Conservation (phyloP, 495 filamentous ascomycete species). For the Penicillium arizonense region DNA sequence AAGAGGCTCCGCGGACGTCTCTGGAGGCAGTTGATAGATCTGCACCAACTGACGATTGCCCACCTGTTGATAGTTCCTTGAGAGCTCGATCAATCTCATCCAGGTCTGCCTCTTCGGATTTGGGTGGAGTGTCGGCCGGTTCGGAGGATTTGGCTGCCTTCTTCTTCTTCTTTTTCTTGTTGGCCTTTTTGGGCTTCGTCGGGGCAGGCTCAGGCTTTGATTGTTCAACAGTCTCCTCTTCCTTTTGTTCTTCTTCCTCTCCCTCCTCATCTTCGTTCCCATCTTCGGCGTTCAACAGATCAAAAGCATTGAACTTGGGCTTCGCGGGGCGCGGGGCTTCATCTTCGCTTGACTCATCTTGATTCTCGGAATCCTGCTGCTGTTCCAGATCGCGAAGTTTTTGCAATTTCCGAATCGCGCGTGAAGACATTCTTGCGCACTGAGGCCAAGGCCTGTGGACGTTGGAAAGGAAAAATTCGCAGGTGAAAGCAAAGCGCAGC, state of each 20-base stretch:
- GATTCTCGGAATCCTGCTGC: slow-evolving; percentile 48
- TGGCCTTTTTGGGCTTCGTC: slow-evolving; percentile 40
- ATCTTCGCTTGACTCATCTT: slow-evolving; percentile 53
- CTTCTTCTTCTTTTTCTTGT: slow-evolving; percentile 51
- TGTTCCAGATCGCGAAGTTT: slow-evolving; percentile 62
- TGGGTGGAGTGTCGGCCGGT: slow-evolving; percentile 4
- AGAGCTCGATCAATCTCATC: slow-evolving; percentile 88
- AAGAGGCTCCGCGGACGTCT: slow-evolving; percentile 43
- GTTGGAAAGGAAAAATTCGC: background rate
- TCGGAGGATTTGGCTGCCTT: slow-evolving; percentile 24
- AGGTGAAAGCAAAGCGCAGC: slow-evolving; percentile 7
- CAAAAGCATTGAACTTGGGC: slow-evolving; percentile 50
- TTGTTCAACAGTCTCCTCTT: slow-evolving; percentile 28
- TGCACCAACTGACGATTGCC: slow-evolving; percentile 14
- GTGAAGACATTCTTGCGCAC: slow-evolving; percentile 65
- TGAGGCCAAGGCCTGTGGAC: background rate
- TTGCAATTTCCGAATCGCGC: slow-evolving; percentile 76
- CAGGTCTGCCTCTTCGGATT: slow-evolving; percentile 37
- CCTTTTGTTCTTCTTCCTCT: slow-evolving; percentile 34
- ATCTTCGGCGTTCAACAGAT: slow-evolving; percentile 53
- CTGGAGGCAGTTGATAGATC: slow-evolving; percentile 20
- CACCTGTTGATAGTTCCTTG: slow-evolving; percentile 53
- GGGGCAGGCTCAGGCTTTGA: slow-evolving; percentile 15
- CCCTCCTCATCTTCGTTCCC: slow-evolving; percentile 66
- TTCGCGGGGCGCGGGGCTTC: slow-evolving; percentile 35